Evolutionary conservation across 208 protist species (phyloP), one percentile per base, ranked within the genome.

Genomic region (Leishmania gerbilli): DNA sequence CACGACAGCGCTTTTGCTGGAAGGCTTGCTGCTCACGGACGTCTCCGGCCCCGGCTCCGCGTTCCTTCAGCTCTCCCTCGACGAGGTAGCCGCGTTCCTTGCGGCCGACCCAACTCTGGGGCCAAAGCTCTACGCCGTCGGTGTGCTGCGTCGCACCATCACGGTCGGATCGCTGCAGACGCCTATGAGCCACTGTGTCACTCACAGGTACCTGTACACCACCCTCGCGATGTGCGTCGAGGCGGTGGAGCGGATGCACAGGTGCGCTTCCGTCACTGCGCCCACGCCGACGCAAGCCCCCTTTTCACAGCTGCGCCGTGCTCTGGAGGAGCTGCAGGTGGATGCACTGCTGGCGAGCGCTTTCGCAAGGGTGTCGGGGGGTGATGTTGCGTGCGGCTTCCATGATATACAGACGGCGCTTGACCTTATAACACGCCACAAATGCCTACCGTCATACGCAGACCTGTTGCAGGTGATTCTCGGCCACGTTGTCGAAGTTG

Each of bases 311-410:
- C 79, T 93, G 60, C 85, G 82, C 40, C 72, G 72, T 5, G 91
- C 89, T 15, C 81, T 97, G 80, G 77, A 88, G 76, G 93, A 95
- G 77, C 83, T 97, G 67, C 88, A 83, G 51, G 58, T 93, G 5
- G 92, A 97, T 8, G 86, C 74, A 31, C 81, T 91, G 49, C 82
- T 95, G n/a, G 87, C 87, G 71, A 84, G 93, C 51, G 83, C 93
- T 42, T 84, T 84, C 40, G 84, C 85, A 5, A 60, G 80, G 40
- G 76, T 92, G 17, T 79, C 89, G 24, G 87, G 88, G 53, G 69
- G 77, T 21, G 87, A 91, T 76, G 79, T 94, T 71, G 81, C 74
- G 1, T 72, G 87, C 74, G 74, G 86, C 53, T 90, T 93, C 45
- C 92, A 90, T 79, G 86, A 92, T 47, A 31, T 97, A 21, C 87